These are phyloP conservation scores for Pichia sorboxylosa DNA, from an alignment of 1,139 yeast species.

Conservation along the genomic window DNA sequence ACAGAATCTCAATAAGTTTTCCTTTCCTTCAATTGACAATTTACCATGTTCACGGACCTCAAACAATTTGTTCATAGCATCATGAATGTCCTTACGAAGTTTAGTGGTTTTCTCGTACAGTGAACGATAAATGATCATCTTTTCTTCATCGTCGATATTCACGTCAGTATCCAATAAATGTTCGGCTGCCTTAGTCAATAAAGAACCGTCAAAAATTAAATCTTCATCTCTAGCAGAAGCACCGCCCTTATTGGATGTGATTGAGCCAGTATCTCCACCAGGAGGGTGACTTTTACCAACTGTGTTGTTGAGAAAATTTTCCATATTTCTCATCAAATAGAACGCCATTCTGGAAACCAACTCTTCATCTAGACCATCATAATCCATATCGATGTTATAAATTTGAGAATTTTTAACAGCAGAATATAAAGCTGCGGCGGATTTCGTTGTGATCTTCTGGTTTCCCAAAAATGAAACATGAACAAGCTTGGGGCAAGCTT, in stretches of 20 bases:
- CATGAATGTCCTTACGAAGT: constrained; percentile 46
- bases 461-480: constrained; percentile 72
- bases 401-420: constrained; percentile 65
- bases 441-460: constrained; percentile 38
- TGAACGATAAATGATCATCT: constrained; percentile 29
- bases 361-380: constrained; percentile 57
- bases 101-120: constrained; percentile 41
- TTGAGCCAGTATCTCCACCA: background rate
- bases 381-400: constrained; percentile 67
- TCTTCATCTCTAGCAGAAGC: constrained; percentile 27
- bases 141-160: constrained; percentile 21
- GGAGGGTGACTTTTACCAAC: background rate
- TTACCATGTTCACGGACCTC: constrained; percentile 45
- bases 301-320: constrained; percentile 34
- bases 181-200: constrained; percentile 57
- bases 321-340: constrained; percentile 77
- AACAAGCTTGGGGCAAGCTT: constrained; percentile 54
- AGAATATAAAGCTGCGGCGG: constrained; percentile 62
- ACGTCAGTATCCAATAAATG: constrained; percentile 30
- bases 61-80: constrained; percentile 49
- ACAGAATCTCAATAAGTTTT: constrained; percentile 55
- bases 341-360: constrained; percentile 70
- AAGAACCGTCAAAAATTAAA: constrained; percentile 41
- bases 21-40: constrained; percentile 58
- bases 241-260: constrained; percentile 3